phyloP scores from a whole-genome alignment of 257 asterid species.

The Primulina huaijiensis region DNA sequence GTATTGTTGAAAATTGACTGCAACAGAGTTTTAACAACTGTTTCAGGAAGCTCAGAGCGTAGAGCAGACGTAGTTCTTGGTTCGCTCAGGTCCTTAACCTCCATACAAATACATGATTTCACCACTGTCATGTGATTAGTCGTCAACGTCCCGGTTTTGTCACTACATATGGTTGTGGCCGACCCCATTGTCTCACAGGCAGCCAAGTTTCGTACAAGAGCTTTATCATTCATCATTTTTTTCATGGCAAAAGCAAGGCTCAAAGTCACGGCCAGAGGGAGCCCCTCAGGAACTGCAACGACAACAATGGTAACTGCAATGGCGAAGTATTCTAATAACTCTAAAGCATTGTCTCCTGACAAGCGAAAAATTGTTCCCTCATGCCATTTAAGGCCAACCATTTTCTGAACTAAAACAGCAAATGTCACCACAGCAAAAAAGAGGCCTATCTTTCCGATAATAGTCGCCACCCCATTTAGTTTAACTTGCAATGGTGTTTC shows the following conservation, averaged over 20 bases:
- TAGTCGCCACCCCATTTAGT: constrained; percentile 84
- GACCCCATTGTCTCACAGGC: constrained; percentile 96
- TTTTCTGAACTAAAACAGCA: constrained; percentile 68
- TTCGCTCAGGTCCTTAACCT: constrained; percentile 37
- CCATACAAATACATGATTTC: constrained; percentile 73
- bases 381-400: constrained; percentile 49
- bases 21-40: constrained; percentile 39
- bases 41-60: constrained; percentile 49
- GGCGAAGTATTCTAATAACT: constrained; percentile 75
- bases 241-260: constrained; percentile 90
- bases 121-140: constrained; percentile 89
- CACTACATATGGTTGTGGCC: constrained; percentile 80
- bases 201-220: constrained; percentile 77
- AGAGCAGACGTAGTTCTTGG: constrained; percentile 33
- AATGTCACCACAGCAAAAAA: constrained; percentile 74
- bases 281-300: constrained; percentile 92
- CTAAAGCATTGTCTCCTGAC: constrained; percentile 75
- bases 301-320: constrained; percentile 89
- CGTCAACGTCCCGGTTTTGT: constrained; percentile 76
- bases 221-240: constrained; percentile 88
- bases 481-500: constrained; percentile 89
- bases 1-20: constrained; percentile 79
- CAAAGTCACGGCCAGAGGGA: constrained; percentile 77
- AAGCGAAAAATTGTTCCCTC: constrained; percentile 49
- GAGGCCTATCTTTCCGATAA: constrained; percentile 86